Base-by-base conservation (phyloP, 441 rosid genomes). In the Gossypium schwendimanii region DNA sequence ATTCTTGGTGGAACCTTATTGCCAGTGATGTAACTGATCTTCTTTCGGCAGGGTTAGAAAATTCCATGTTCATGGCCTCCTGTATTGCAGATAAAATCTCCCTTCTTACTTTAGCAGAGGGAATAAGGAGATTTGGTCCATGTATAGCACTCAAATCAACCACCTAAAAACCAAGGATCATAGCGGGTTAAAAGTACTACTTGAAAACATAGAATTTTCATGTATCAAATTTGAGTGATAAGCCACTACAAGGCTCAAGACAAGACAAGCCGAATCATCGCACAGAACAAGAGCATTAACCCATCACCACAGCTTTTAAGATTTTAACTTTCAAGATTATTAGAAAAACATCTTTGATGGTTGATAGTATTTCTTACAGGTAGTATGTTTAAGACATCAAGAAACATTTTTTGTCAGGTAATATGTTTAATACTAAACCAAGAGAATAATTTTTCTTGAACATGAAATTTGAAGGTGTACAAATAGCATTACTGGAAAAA, bases 1-100 rank as follows among this genome's bases (percentile, higher is more conserved):
- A 87, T 23, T 86, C 75, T 80, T 87, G 93, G 53, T 77, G 86
- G 83, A 94, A 76, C 76, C 86, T 88, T 83, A 85, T 79, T 49
- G 91, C 84, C 73, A 94, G 82, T 73, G 90, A 95, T 78, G 84
- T 79, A 65, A 88, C 75, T 3, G 88, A 82, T 86, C 89, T 88
- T 81, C 84, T 81, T 71, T 94, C 97, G 0, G 85, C 79, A 39
- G 87, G 88, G 76, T 83, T 87, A 15, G 90, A 82, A 76, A 87
- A 86, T 59, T 86, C 92, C 87, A 84, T 81, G 78, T 85, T 89
- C 61, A 76, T 82, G 78, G 88, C 87, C 79, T 89, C 91, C 71
- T 94, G 93, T 81, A 87, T 72, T n/a, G 97, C 97, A 80, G 85
- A 85, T 78, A 90, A 74, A 63, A 90, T 73, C 70, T 85, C 88